Evolutionary conservation across 1,284 basidiomycete genomes (phyloP), one percentile per base, ranked within the genome.

Genomic region (Rhodotorula sp.): DNA sequence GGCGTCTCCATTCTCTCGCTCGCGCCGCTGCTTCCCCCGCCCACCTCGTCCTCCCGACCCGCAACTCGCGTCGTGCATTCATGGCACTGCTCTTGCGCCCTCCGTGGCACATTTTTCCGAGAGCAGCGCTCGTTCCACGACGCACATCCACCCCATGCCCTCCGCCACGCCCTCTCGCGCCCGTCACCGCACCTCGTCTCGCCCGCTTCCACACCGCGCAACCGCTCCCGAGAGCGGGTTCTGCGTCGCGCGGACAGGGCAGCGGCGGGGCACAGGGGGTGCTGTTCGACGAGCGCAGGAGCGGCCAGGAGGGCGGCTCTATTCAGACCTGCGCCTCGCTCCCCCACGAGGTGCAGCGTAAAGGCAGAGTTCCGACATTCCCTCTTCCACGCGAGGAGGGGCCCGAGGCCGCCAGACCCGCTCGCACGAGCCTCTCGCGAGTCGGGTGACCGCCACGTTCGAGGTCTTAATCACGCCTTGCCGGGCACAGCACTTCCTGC

Each of bases 351-450:
- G 44, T 29, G 57, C 57, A 64, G 61, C 57, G 71, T 72, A 72
- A 72, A 72, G 71, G 71, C 64, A 69, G 71, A 69, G 70, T 60
- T 10, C 50, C 66, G 55, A 72, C 63, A 72, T 39, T 39, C 50
- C 50, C 39, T 36, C 25, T 22, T 44, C 39, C 37, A 17, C 50
- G n/a, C 9, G n/a, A 12, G 3, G 50, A n/a, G 9, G 50, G 27
- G n/a, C 17, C 50, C 50, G 53, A 34, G 53, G 32, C 29, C 17
- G 53, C 53, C 53, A 54, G 34, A 34, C 53, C 32, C 56, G 53
- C 53, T 29, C 53, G 53, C 34, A 34, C 53, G 32, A 54, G 53
- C 8, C 53, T 8, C 32, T 22, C 53, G 34, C 53, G 53, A 19
- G 29, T 8, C 29, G 27, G 64, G 63, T 54, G 71, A 64, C 64